Conservation (phyloP, 2,329 filamentous ascomycete genomes). For the Talaromyces marneffei region DNA sequence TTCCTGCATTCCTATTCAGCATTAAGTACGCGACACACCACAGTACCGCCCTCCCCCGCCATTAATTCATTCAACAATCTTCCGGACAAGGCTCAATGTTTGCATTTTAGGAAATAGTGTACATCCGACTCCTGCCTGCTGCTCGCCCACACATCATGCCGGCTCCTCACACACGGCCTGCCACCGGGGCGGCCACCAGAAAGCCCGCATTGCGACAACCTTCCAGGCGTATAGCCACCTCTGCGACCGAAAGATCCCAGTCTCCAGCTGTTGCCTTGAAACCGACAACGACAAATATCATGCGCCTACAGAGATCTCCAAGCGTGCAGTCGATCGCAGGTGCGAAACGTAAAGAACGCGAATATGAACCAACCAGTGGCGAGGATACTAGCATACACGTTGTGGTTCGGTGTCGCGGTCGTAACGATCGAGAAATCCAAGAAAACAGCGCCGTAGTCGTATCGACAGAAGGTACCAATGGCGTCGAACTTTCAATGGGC, state of each 20-base stretch:
- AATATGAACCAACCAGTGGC: slow-evolving; percentile 64
- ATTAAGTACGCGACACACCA: background rate
- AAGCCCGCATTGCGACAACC: slow-evolving; percentile 48
- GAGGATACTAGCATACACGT: slow-evolving; percentile 97
- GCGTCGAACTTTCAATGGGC: slow-evolving; percentile 86
- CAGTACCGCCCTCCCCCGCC: background rate
- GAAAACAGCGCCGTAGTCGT: slow-evolving; percentile 95
- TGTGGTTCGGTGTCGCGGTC: slow-evolving; percentile 86
- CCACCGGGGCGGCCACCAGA: slow-evolving; percentile 43
- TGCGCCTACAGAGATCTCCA: slow-evolving; percentile 39
- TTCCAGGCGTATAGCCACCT: slow-evolving; percentile 48
- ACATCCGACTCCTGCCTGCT: background rate
- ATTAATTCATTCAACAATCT: too few species aligned
- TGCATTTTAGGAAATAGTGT: background rate
- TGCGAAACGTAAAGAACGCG: slow-evolving; percentile 79
- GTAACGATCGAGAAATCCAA: slow-evolving; percentile 83
- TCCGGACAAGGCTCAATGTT: background rate
- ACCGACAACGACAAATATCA: slow-evolving; percentile 43
- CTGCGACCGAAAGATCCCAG: slow-evolving; percentile 49
- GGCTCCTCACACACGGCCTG: slow-evolving; percentile 47
- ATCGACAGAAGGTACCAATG: slow-evolving; percentile 78
- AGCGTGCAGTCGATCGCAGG: slow-evolving; percentile 48
- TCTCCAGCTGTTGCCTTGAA: slow-evolving; percentile 68
- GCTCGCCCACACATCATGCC: slow-evolving; percentile 41
- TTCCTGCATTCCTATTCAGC: slow-evolving; percentile 1